phyloP scores from a whole-genome alignment of 176 grass and related monocot species.

The Tillandsia fasciculata region DNA sequence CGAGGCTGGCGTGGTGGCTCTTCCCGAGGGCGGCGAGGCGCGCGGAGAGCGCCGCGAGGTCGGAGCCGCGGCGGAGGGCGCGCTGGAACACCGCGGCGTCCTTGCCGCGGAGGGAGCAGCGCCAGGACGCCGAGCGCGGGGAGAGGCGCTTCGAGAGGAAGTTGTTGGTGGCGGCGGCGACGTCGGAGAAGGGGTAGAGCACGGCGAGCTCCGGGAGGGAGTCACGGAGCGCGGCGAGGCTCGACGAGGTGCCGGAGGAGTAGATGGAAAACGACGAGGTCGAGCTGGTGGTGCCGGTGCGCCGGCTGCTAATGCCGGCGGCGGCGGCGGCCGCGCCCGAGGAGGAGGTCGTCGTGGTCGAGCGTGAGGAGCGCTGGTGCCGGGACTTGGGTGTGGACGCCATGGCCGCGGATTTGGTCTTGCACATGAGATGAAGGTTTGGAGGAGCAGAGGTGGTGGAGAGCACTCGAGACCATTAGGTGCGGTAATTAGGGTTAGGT shows the following conservation, averaged over 20 bases:
- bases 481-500: not conserved
- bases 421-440: slow-evolving; percentile 48
- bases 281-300: not conserved
- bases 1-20: slow-evolving; percentile 77
- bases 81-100: slow-evolving; percentile 66
- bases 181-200: slow-evolving; percentile 49
- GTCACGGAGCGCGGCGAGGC: slow-evolving; percentile 41
- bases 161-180: slow-evolving; percentile 57
- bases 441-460: not conserved
- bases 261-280: slow-evolving; percentile 16
- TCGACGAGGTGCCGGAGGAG: slow-evolving; percentile 35
- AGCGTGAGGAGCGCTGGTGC: not conserved
- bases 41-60: slow-evolving; percentile 25
- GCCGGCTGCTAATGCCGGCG: slow-evolving; percentile 1
- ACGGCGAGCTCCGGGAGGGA: slow-evolving; percentile 46
- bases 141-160: slow-evolving; percentile 54
- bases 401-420: slow-evolving; percentile 42
- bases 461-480: slow-evolving; percentile 13
- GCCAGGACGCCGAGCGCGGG: slow-evolving; percentile 30
- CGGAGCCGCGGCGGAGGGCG: slow-evolving; percentile 40
- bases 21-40: slow-evolving; percentile 35
- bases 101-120: slow-evolving; percentile 57
- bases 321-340: slow-evolving; percentile 1
- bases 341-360: slow-evolving; percentile 4
- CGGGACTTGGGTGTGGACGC: slow-evolving; percentile 22